Conservation (phyloP, 2,329 filamentous ascomycete genomes). For the Leptographium procerum region DNA sequence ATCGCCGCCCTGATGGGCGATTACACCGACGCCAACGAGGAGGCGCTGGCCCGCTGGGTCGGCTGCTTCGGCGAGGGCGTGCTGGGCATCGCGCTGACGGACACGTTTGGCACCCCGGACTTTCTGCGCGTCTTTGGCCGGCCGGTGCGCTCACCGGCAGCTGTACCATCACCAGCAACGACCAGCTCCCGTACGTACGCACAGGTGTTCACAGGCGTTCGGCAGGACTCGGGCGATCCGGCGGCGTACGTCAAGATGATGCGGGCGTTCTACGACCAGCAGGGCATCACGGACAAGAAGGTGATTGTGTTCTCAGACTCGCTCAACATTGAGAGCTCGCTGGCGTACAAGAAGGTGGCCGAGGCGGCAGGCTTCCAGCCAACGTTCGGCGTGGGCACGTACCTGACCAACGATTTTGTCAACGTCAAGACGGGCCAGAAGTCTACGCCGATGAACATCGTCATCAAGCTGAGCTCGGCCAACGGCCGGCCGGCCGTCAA, state of each 20-base stretch:
- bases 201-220: slow-evolving; percentile 69
- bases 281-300: slow-evolving; percentile 71
- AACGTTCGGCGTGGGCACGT: slow-evolving; percentile 90
- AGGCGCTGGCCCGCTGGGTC: slow-evolving; percentile 79
- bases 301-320: slow-evolving; percentile 93
- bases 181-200: slow-evolving; percentile 52
- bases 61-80: slow-evolving; percentile 79
- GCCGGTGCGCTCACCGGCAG: slow-evolving; percentile 37
- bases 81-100: slow-evolving; percentile 80
- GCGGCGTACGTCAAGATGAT: slow-evolving; percentile 67
- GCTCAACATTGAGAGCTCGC: slow-evolving; percentile 77
- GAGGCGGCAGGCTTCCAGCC: slow-evolving; percentile 73
- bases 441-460: slow-evolving; percentile 87
- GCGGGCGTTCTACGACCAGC: slow-evolving; percentile 66
- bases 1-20: slow-evolving; percentile 83
- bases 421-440: slow-evolving; percentile 63
- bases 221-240: slow-evolving; percentile 86
- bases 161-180: not conserved
- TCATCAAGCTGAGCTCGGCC: slow-evolving; percentile 90
- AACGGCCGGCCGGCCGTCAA: slow-evolving; percentile 76
- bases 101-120: slow-evolving; percentile 87
- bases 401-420: slow-evolving; percentile 89
- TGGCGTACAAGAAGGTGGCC: slow-evolving; percentile 78
- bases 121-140: slow-evolving; percentile 79
- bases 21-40: slow-evolving; percentile 75